Conservation (phyloP, 371 early-diverging fungal genomes). For the Mucor irregularis region DNA sequence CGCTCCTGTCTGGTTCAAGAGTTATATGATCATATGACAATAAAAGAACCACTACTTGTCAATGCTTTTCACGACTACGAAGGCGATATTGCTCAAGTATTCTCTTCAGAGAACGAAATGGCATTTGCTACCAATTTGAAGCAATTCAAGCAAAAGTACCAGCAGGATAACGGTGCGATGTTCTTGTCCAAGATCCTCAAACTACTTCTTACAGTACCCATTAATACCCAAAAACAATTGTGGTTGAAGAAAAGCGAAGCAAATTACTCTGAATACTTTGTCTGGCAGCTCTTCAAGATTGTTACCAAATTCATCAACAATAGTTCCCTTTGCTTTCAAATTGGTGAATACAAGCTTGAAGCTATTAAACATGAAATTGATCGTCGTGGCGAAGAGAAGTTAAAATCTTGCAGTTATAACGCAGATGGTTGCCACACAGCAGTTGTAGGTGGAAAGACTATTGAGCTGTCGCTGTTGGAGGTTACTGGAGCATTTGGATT, state of each 20-base stretch:
- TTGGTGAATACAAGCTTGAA: conserved; percentile 12
- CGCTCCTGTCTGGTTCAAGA: not conserved
- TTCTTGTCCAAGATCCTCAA: conserved; percentile 9
- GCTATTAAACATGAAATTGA: not conserved
- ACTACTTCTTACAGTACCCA: not conserved
- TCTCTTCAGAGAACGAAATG: not conserved
- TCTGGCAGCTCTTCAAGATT: conserved; percentile 3
- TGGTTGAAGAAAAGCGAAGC: conserved; percentile 7
- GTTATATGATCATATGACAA: not conserved
- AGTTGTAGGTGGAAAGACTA: not conserved
- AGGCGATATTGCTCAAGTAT: not conserved
- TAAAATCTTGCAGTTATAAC: conserved; percentile 6
- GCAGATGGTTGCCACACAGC: conserved; percentile 1
- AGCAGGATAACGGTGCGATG: not conserved
- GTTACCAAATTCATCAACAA: not conserved
- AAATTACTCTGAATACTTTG: conserved; percentile 3
- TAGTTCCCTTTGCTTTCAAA: conserved; percentile 2
- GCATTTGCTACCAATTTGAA: not conserved
- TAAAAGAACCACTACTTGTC: not conserved
- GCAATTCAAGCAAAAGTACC: not conserved
- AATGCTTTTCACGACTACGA: conserved; percentile 1
- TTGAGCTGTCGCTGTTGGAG: not conserved
- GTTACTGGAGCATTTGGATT: conserved; percentile 7
- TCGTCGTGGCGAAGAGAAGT: not conserved
- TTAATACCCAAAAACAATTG: not conserved